These are phyloP conservation scores for Smittium culicis DNA, from an alignment of 371 early-diverging fungal genomes.

Conservation along the genomic window DNA sequence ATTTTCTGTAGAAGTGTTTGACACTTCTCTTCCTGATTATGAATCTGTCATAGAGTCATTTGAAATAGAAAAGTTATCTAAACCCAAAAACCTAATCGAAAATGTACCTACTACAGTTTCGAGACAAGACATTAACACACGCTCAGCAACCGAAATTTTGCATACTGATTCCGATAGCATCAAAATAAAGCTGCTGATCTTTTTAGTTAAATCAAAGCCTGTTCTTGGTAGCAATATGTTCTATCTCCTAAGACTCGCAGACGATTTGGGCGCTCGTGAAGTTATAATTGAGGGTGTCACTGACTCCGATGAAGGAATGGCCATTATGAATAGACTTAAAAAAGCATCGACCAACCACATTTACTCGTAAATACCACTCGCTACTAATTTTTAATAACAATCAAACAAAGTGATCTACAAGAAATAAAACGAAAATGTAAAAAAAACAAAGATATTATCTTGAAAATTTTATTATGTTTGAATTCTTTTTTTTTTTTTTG, in stretches of 20 bases:
- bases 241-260: conserved; percentile 64
- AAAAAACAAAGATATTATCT: neutral
- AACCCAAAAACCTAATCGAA: too few species aligned
- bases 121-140: neutral
- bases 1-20: neutral
- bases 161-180: neutral
- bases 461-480: neutral
- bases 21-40: neutral
- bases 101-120: too few species aligned
- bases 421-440: too few species aligned
- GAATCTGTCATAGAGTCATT: neutral
- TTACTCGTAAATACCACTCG: neutral
- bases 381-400: too few species aligned
- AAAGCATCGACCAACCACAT: conserved; percentile 58
- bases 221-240: conserved; percentile 74
- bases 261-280: conserved; percentile 49
- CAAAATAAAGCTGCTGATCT: neutral
- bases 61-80: too few species aligned
- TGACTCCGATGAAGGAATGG: conserved; percentile 74
- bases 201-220: conserved; percentile 8
- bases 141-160: neutral
- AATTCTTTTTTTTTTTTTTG: neutral
- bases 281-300: conserved; percentile 83
- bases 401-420: too few species aligned
- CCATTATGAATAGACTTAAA: conserved; percentile 94